phyloP scores from a whole-genome alignment of 306 rosid genomes.

The Acmispon strigosus region DNA sequence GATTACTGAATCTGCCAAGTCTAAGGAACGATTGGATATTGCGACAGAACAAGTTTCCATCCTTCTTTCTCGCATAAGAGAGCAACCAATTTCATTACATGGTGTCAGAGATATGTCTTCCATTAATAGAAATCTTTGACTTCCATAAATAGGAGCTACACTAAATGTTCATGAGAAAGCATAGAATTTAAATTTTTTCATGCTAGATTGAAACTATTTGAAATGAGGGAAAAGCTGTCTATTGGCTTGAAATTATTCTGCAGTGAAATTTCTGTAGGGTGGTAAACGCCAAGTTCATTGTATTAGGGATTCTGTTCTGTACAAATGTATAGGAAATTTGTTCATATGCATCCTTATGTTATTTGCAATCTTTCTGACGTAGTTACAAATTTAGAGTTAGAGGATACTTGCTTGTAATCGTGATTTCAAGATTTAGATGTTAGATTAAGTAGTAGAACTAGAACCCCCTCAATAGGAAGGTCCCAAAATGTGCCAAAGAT shows the following conservation, averaged over 20 bases:
- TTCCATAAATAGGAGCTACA: slow-evolving; percentile 9
- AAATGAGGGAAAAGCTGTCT: slow-evolving; percentile 2
- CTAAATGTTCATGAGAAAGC: slow-evolving; percentile 12
- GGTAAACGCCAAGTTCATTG: slow-evolving; percentile 2
- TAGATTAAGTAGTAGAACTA: neutral
- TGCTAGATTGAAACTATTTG: neutral
- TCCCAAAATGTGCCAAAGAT: too few species aligned
- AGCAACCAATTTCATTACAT: slow-evolving; percentile 65
- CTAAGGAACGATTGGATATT: slow-evolving; percentile 71
- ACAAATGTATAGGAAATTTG: slow-evolving; percentile 33
- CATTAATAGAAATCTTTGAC: slow-evolving; percentile 48
- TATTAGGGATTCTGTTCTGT: slow-evolving; percentile 20
- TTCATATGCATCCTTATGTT: slow-evolving; percentile 5
- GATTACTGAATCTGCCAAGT: slow-evolving; percentile 80
- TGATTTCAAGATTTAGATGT: neutral
- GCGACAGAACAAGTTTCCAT: slow-evolving; percentile 75
- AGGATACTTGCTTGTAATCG: neutral
- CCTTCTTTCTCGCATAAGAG: slow-evolving; percentile 68
- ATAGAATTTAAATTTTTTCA: neutral
- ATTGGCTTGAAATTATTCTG: slow-evolving; percentile 7
- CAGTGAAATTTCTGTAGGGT: slow-evolving; percentile 26
- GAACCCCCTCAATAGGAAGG: neutral
- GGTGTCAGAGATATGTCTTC: slow-evolving; percentile 52
- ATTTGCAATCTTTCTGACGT: slow-evolving; percentile 3
- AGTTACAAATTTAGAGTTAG: neutral